phyloP scores from a whole-genome alignment of 805 yeast genomes.

The Monosporozyma yasuniensis region DNA sequence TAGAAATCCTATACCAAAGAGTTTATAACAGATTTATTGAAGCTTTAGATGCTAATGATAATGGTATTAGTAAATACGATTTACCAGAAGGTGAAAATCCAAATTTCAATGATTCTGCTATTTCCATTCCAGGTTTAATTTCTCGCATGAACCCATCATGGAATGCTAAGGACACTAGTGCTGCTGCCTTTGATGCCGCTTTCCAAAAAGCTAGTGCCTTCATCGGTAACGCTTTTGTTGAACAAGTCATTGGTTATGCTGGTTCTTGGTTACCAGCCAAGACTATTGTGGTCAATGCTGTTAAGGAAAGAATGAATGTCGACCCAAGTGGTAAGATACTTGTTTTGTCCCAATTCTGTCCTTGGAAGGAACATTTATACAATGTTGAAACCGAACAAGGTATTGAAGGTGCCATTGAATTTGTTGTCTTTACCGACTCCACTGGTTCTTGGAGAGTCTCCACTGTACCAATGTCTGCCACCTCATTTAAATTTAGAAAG shows the following conservation, averaged over 20 bases:
- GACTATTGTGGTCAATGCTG: slow-evolving; percentile 61
- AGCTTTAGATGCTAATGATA: slow-evolving; percentile 91
- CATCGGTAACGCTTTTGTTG: slow-evolving; percentile 75
- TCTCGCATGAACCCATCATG: slow-evolving; percentile 78
- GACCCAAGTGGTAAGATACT: slow-evolving; percentile 67
- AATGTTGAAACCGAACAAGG: slow-evolving; percentile 54
- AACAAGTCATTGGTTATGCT: slow-evolving; percentile 61
- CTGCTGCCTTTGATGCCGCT: slow-evolving; percentile 53
- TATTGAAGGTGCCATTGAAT: slow-evolving; percentile 50
- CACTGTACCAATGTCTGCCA: slow-evolving; percentile 74
- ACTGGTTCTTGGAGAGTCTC: slow-evolving; percentile 73
- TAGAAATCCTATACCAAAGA: slow-evolving; percentile 60
- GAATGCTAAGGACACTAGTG: slow-evolving; percentile 54
- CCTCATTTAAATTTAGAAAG: slow-evolving; percentile 76
- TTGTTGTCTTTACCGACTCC: slow-evolving; percentile 76
- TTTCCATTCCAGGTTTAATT: slow-evolving; percentile 71
- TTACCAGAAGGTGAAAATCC: slow-evolving; percentile 39
- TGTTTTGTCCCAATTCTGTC: slow-evolving; percentile 66
- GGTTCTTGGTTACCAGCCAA: slow-evolving; percentile 89
- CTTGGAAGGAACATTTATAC: slow-evolving; percentile 93
- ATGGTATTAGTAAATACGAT: slow-evolving; percentile 72
- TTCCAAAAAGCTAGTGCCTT: slow-evolving; percentile 65
- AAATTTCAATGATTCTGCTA: slow-evolving; percentile 60
- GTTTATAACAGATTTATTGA: slow-evolving; percentile 84
- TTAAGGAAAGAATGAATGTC: slow-evolving; percentile 46